phyloP scores from a whole-genome alignment of 148 eudicot genomes.

The Chenopodium berlandieri region DNA sequence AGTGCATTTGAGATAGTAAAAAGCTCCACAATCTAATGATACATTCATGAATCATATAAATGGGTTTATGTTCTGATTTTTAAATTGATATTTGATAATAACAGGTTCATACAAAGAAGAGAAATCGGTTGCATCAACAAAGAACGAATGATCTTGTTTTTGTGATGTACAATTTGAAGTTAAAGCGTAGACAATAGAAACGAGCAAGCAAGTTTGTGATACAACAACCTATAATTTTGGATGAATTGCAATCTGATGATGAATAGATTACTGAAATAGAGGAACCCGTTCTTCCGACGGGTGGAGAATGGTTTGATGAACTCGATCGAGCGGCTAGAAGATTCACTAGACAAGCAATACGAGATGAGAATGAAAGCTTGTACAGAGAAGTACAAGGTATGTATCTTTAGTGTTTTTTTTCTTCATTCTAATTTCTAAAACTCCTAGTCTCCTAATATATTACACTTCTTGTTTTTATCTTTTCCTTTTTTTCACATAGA shows the following conservation, averaged over 20 bases:
- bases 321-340: background rate
- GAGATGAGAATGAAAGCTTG: background rate
- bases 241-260: conserved; percentile 5
- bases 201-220: background rate
- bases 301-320: background rate
- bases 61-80: background rate
- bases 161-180: conserved; percentile 12
- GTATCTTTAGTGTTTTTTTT: too few relatives aligned
- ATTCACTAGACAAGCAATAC: background rate
- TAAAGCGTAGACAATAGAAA: background rate
- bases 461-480: background rate
- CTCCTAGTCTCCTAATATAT: too few relatives aligned
- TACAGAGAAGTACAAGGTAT: too few relatives aligned
- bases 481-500: background rate
- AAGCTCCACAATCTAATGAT: too few relatives aligned
- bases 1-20: conserved; percentile 21
- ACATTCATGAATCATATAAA: too few relatives aligned
- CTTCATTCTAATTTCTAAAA: too few relatives aligned
- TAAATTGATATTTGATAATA: background rate
- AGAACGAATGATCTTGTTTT: conserved; percentile 14
- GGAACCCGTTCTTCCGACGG: background rate
- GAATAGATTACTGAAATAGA: background rate
- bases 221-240: background rate
- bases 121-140: background rate
- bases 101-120: conserved; percentile 17